These are phyloP conservation scores for Phialophora expanda DNA, from an alignment of 2,329 filamentous ascomycete species.

Conservation along the genomic window DNA sequence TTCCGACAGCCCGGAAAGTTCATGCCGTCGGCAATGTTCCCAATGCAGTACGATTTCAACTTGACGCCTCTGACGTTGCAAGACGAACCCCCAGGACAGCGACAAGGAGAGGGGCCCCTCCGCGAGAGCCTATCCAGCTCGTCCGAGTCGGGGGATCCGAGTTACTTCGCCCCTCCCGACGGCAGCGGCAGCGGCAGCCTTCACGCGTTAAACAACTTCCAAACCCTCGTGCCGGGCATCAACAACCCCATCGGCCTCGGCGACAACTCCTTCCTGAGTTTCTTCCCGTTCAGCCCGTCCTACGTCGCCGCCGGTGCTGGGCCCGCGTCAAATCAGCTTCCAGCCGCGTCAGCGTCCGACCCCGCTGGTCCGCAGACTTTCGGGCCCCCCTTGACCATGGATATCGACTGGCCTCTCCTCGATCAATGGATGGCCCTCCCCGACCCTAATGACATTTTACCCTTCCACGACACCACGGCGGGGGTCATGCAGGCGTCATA, in stretches of 20 bases:
- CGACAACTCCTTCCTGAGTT: conserved; percentile 16
- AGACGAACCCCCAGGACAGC: conserved; percentile 1
- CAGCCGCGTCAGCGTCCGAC: too few relatives aligned
- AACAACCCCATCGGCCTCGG: conserved; percentile 8
- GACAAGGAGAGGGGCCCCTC: neutral
- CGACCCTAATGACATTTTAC: conserved; percentile 8
- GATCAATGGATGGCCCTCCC: conserved; percentile 34
- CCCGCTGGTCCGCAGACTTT: neutral
- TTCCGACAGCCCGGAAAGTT: conserved; percentile 7
- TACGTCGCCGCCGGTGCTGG: neutral
- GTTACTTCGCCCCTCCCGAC: neutral
- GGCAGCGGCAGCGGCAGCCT: neutral
- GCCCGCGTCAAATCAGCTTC: neutral
- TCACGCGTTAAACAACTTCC: neutral
- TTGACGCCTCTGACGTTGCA: conserved; percentile 13
- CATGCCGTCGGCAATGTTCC: conserved; percentile 17
- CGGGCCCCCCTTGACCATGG: neutral
- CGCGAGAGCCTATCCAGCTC: neutral
- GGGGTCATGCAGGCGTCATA: neutral
- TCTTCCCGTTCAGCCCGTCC: conserved; percentile 18
- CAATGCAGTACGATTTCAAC: conserved; percentile 23
- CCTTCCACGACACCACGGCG: conserved; percentile 2
- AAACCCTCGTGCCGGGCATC: conserved; percentile 13
- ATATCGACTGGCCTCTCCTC: conserved; percentile 31
- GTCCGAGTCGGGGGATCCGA: neutral